phyloP scores from a whole-genome alignment of 495 filamentous ascomycete genomes.

The Filosporella fistucella region DNA sequence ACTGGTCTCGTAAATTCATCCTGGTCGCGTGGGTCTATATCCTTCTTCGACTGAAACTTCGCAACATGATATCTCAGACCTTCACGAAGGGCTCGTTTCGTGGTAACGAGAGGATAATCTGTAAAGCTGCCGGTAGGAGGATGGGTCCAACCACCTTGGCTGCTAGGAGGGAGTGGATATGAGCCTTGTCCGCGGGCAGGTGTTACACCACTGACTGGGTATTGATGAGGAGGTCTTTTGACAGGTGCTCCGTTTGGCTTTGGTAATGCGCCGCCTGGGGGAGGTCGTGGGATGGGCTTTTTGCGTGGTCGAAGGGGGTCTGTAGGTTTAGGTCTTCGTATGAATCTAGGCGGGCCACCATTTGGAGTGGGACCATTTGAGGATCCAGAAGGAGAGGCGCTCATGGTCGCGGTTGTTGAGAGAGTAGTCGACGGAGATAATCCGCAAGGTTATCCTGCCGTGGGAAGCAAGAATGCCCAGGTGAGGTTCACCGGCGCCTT shows the following conservation, averaged over 20 bases:
- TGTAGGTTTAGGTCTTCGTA: constrained; percentile 45
- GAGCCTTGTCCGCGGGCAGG: not conserved
- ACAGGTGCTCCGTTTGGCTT: constrained; percentile 8
- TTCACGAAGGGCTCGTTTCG: constrained; percentile 73
- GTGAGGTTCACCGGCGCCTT: constrained; percentile 1
- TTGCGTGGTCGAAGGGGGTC: constrained; percentile 70
- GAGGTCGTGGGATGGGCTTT: constrained; percentile 33
- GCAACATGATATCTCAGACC: constrained; percentile 84
- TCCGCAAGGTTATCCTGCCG: not conserved
- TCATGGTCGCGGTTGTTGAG: constrained; percentile 39
- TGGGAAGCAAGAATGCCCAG: not conserved
- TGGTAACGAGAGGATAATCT: constrained; percentile 73
- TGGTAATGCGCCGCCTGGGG: constrained; percentile 14
- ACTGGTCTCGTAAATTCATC: constrained; percentile 84
- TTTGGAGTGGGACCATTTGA: constrained; percentile 39
- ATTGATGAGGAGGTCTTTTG: not conserved
- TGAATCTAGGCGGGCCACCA: constrained; percentile 28
- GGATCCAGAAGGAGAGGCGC: constrained; percentile 47
- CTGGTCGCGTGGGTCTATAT: constrained; percentile 68
- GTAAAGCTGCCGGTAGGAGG: constrained; percentile 44
- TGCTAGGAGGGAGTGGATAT: constrained; percentile 32
- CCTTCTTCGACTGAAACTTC: constrained; percentile 56
- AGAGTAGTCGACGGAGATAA: not conserved
- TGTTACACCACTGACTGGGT: constrained; percentile 12
- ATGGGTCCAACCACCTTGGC: constrained; percentile 56